These are phyloP conservation scores for Wickerhamiella dianesei DNA, from an alignment of 805 yeast species.

Conservation along the genomic window DNA sequence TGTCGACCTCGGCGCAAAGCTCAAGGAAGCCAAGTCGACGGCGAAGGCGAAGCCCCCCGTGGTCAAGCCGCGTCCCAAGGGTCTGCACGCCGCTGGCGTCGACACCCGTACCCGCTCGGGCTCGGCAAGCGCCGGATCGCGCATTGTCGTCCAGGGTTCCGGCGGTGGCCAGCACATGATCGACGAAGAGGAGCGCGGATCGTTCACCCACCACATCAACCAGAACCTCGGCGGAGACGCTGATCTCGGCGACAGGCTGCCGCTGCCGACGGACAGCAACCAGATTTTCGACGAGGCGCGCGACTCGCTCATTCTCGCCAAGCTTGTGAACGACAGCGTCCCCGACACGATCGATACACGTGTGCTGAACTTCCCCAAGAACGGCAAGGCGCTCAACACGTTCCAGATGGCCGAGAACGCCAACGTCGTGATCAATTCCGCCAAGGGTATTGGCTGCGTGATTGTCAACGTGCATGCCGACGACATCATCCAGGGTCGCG, in stretches of 20 bases:
- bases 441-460: constrained; percentile 96
- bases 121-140: constrained; percentile 23
- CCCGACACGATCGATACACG: constrained; percentile 98
- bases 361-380: constrained; percentile 79
- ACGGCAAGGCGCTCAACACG: constrained; percentile 69
- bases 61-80: constrained; percentile 19
- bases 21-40: constrained; percentile 36
- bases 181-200: constrained; percentile 91
- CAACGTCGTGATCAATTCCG: constrained; percentile 93
- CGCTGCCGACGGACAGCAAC: constrained; percentile 85
- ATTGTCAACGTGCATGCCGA: constrained; percentile 97
- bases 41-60: constrained; percentile 8
- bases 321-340: constrained; percentile 91
- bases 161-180: constrained; percentile 92
- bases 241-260: constrained; percentile 71
- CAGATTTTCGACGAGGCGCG: constrained; percentile 94
- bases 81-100: constrained; percentile 16
- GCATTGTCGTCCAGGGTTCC: constrained; percentile 74
- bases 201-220: constrained; percentile 92
- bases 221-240: constrained; percentile 79
- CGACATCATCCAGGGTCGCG: constrained; percentile 92
- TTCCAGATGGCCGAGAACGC: constrained; percentile 96
- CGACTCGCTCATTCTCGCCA: constrained; percentile 86
- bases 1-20: constrained; percentile 69
- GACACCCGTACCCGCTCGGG: constrained; percentile 24